These are phyloP conservation scores for Austroboletus niveus DNA, from an alignment of 1,284 basidiomycete species.

Conservation along the genomic window DNA sequence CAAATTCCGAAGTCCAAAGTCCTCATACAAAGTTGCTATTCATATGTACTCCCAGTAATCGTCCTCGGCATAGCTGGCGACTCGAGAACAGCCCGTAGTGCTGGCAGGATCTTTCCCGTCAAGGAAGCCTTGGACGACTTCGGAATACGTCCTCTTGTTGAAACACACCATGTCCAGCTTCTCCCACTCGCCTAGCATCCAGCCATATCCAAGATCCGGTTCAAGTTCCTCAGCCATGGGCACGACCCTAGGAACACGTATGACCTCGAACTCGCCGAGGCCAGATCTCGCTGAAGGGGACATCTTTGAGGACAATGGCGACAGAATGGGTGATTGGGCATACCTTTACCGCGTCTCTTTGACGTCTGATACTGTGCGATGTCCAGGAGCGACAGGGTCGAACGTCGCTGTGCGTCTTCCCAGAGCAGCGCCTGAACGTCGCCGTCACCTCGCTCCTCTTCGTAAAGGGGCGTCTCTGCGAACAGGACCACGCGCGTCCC, in stretches of 20 bases:
- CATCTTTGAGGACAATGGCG: not conserved
- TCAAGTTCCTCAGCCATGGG: conserved; percentile 11
- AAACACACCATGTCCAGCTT: conserved; percentile 11
- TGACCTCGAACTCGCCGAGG: conserved; percentile 23
- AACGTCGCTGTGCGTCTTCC: conserved; percentile 3
- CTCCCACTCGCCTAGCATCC: conserved; percentile 21
- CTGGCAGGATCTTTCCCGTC: conserved; percentile 1
- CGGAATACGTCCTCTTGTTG: conserved; percentile 23
- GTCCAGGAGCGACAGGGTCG: conserved; percentile 19
- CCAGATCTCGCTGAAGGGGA: conserved; percentile 9
- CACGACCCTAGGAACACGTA: conserved; percentile 20
- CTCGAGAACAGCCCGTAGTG: not conserved
- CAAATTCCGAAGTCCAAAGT: not conserved
- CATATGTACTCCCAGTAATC: conserved; percentile 22
- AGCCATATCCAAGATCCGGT: conserved; percentile 5
- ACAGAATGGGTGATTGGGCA: not conserved
- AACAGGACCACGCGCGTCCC: conserved; percentile 10
- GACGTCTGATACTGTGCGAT: conserved; percentile 9
- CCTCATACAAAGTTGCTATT: not conserved
- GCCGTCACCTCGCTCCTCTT: conserved; percentile 1
- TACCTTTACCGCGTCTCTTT: conserved; percentile 12
- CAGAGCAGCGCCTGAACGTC: not conserved
- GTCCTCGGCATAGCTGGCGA: conserved; percentile 6
- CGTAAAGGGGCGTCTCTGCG: not conserved
- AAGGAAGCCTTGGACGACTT: conserved; percentile 16